phyloP scores from a whole-genome alignment of 305 asterid genomes.

The Solanum chacoense region DNA sequence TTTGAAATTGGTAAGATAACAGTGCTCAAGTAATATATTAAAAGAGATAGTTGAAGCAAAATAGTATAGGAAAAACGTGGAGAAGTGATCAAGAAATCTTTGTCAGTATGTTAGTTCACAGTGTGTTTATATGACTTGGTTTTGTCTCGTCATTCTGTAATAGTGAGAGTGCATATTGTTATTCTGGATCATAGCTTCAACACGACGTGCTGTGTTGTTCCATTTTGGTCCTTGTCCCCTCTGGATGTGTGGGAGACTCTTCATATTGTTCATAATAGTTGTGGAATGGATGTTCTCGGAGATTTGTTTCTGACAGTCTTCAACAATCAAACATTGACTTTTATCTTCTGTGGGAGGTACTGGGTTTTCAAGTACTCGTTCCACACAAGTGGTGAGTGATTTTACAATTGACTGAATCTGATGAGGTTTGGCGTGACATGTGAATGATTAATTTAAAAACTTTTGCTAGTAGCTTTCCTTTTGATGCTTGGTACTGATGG shows the following conservation, averaged over 20 bases:
- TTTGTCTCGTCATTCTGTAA: neutral
- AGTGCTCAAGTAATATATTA: neutral
- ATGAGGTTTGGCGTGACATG: neutral
- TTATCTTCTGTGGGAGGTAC: neutral
- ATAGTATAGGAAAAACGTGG: neutral
- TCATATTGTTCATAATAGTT: neutral
- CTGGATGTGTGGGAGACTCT: neutral
- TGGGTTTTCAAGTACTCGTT: neutral
- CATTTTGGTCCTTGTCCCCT: neutral
- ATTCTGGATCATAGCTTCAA: neutral
- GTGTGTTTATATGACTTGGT: neutral
- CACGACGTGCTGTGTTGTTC: neutral
- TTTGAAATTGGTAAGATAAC: no score
- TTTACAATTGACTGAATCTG: neutral
- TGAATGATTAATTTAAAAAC: neutral
- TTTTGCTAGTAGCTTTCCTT: neutral
- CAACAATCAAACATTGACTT: neutral
- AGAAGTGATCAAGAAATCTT: neutral
- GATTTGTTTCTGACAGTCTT: neutral
- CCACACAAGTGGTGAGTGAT: neutral
- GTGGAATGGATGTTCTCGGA: neutral
- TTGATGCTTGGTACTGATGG: neutral
- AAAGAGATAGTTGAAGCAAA: neutral
- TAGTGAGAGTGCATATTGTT: neutral
- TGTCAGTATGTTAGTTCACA: neutral